Evolutionary conservation across 2,329 filamentous ascomycete genomes (phyloP).

Genomic region (Colletotrichum tanaceti): DNA sequence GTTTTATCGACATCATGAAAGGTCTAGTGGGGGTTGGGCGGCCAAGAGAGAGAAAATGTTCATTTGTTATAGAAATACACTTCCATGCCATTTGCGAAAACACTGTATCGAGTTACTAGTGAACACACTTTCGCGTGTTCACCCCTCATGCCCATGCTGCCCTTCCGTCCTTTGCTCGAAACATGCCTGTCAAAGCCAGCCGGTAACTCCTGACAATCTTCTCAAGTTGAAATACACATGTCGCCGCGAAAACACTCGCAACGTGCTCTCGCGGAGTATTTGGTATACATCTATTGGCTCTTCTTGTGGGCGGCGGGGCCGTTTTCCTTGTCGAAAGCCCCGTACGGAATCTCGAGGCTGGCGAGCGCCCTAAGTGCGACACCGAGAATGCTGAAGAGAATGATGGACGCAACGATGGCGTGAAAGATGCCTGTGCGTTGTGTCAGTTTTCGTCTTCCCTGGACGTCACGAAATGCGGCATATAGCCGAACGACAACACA

Average conservation of each 20-base stretch:
- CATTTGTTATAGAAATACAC: conserved; percentile 36
- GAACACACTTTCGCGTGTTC: conserved; percentile 6
- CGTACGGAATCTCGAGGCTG: conserved; percentile 90
- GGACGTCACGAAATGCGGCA: background rate
- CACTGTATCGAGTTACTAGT: conserved; percentile 10
- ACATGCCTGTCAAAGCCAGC: conserved; percentile 37
- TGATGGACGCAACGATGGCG: conserved; percentile 75
- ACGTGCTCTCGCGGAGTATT: background rate
- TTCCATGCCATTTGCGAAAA: conserved; percentile 35
- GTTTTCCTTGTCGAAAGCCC: conserved; percentile 96
- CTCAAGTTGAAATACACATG: conserved; percentile 31
- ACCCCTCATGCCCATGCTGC: conserved; percentile 10
- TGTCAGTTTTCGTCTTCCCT: conserved; percentile 23
- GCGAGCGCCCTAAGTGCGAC: conserved; percentile 81
- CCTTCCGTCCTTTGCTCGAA: conserved; percentile 22
- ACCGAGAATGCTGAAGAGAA: conserved; percentile 82
- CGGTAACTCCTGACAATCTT: conserved; percentile 38
- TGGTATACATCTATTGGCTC: conserved; percentile 75
- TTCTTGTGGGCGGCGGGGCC: conserved; percentile 91
- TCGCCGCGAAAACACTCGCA: background rate
- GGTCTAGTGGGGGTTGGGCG: conserved; percentile 21
- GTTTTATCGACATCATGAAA: conserved; percentile 25
- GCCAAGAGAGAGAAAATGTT: conserved; percentile 24
- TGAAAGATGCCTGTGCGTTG: conserved; percentile 83
- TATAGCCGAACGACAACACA: conserved; percentile 54